Evolutionary conservation across 495 filamentous ascomycete genomes (phyloP).

Genomic region (Melanomma pulvis-pyrius): DNA sequence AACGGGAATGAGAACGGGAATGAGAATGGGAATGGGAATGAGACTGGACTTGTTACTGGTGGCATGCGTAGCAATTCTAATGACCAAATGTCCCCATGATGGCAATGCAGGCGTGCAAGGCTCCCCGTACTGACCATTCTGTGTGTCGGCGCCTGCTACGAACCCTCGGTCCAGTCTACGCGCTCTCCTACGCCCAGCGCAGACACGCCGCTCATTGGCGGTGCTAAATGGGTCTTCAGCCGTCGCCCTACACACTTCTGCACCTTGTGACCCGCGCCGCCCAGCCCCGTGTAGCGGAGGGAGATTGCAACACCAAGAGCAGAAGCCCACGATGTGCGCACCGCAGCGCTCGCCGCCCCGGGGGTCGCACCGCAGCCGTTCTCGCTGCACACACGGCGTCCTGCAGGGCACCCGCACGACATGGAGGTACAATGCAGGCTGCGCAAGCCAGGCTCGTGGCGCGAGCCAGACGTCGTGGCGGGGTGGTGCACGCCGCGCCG

Average conservation of each 20-base stretch:
- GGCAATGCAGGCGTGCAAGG: no score
- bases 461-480: no score
- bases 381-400: not conserved
- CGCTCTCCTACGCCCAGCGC: not conserved
- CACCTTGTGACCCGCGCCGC: conserved; percentile 7
- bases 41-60: not conserved
- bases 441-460: no score
- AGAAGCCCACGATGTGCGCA: conserved; percentile 6
- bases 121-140: not conserved
- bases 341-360: not conserved
- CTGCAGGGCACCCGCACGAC: not conserved
- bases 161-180: not conserved
- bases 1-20: not conserved
- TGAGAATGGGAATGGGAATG: not conserved
- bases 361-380: not conserved
- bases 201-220: conserved; percentile 1
- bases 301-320: conserved; percentile 18
- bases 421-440: no score
- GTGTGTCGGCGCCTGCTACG: not conserved
- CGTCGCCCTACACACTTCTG: not conserved
- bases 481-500: no score
- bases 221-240: not conserved
- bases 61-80: no score
- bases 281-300: not conserved
- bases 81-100: no score